Conservation (phyloP, 2,329 filamentous ascomycete species). For the Pseudocercospora fuligena region DNA sequence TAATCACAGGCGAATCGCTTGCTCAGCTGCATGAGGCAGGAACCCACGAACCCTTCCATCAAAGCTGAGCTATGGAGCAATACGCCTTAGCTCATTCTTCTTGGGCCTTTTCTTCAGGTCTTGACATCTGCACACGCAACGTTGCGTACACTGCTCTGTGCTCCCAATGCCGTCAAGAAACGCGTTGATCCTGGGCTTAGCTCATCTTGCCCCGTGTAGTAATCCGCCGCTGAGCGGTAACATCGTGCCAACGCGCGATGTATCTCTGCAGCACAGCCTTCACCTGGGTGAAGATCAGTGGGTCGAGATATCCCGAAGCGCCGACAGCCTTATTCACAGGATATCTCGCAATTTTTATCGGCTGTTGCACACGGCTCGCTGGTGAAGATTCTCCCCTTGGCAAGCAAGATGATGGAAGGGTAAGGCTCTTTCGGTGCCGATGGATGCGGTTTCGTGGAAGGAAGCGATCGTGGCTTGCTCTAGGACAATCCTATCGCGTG, state of each 20-base stretch:
- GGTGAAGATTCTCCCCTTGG: neutral
- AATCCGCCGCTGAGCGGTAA: conserved; percentile 10
- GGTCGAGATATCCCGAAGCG: neutral
- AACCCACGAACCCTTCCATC: neutral
- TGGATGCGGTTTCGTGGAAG: neutral
- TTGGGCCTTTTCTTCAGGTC: neutral
- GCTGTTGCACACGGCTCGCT: neutral
- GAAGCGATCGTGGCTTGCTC: neutral
- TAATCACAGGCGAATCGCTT: conserved; percentile 7
- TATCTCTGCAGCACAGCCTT: neutral
- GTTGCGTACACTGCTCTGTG: neutral
- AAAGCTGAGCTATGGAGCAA: neutral
- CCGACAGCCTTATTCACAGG: neutral
- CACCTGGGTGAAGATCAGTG: conserved; percentile 1
- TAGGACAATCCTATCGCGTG: neutral
- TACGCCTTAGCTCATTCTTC: neutral
- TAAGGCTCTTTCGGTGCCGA: neutral
- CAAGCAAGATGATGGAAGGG: neutral
- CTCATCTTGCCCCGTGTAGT: conserved; percentile 15
- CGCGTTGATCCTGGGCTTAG: conserved; percentile 18
- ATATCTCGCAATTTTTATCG: neutral
- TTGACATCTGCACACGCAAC: neutral
- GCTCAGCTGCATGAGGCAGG: conserved; percentile 4
- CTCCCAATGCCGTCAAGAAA: neutral
- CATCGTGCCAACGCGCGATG: neutral